These are phyloP conservation scores for Sclerotiophoma versabilis DNA, from an alignment of 2,329 filamentous ascomycete species.

Conservation along the genomic window DNA sequence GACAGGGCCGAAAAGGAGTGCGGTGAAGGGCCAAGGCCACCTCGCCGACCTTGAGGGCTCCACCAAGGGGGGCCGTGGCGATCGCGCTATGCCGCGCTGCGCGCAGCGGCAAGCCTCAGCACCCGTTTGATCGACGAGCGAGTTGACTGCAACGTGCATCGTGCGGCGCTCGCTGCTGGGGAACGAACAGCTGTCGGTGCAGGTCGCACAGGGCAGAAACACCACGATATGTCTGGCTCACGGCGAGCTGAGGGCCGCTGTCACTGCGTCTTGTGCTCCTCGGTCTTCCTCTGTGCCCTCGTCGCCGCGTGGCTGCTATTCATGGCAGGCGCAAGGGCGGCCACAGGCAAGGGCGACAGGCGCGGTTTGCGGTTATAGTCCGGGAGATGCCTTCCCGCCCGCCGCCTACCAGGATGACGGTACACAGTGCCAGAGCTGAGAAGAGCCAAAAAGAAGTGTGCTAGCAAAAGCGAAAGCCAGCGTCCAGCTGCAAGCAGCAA, in stretches of 20 bases:
- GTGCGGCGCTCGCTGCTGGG: slow-evolving; percentile 32
- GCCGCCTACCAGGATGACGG: slow-evolving; percentile 29
- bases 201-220: slow-evolving; percentile 15
- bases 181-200: slow-evolving; percentile 15
- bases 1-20: slow-evolving; percentile 39
- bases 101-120: slow-evolving; percentile 43
- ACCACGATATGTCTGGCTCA: slow-evolving; percentile 13
- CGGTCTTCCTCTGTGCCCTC: neutral
- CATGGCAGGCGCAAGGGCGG: slow-evolving; percentile 13
- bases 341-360: slow-evolving; percentile 18
- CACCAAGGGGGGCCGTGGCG: slow-evolving; percentile 36
- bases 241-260: slow-evolving; percentile 19
- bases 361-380: slow-evolving; percentile 18
- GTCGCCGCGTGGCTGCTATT: slow-evolving; percentile 18
- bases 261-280: slow-evolving; percentile 8
- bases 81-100: slow-evolving; percentile 35
- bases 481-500: neutral
- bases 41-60: slow-evolving; percentile 47
- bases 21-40: slow-evolving; percentile 36
- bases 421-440: slow-evolving; percentile 9
- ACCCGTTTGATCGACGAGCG: slow-evolving; percentile 50
- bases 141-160: slow-evolving; percentile 43
- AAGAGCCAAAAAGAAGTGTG: neutral
- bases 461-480: slow-evolving; percentile 1
- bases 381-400: slow-evolving; percentile 23